These are phyloP conservation scores for Pilasporangium apinafurcum DNA, from an alignment of 352 stramenopile genomes.

Conservation along the genomic window DNA sequence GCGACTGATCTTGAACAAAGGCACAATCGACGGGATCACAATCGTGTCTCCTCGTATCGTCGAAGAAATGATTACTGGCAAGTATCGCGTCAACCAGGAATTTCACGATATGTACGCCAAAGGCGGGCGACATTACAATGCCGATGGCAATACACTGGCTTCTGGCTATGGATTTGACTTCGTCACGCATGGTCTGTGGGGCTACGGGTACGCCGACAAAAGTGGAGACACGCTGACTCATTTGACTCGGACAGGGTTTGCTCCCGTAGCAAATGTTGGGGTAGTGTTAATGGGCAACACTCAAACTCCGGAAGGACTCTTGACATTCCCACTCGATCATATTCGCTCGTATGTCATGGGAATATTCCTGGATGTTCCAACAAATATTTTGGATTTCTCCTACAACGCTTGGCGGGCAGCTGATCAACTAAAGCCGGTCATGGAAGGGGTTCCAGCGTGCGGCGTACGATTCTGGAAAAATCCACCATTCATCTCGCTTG, in stretches of 20 bases:
- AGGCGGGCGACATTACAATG: constrained; percentile 35
- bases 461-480: constrained; percentile 41
- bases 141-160: constrained; percentile 40
- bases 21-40: constrained; percentile 33
- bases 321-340: constrained; percentile 44
- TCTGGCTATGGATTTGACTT: constrained; percentile 67
- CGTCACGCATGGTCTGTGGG: constrained; percentile 43
- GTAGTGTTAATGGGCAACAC: constrained; percentile 62
- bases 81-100: constrained; percentile 25
- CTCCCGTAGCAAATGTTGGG: constrained; percentile 32
- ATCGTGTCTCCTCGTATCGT: constrained; percentile 39
- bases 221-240: constrained; percentile 47
- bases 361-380: constrained; percentile 58
- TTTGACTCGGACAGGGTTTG: constrained; percentile 48
- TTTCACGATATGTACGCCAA: constrained; percentile 27
- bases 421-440: constrained; percentile 19
- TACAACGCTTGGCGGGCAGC: constrained; percentile 26
- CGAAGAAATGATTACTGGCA: constrained; percentile 52
- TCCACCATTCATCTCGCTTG: constrained; percentile 15
- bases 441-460: constrained; percentile 27
- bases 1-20: constrained; percentile 60
- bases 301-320: constrained; percentile 23
- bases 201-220: constrained; percentile 65
- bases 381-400: constrained; percentile 33
- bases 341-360: constrained; percentile 62